Conservation (phyloP, 2,329 filamentous ascomycete genomes). For the Hymenoscyphus salicellus region DNA sequence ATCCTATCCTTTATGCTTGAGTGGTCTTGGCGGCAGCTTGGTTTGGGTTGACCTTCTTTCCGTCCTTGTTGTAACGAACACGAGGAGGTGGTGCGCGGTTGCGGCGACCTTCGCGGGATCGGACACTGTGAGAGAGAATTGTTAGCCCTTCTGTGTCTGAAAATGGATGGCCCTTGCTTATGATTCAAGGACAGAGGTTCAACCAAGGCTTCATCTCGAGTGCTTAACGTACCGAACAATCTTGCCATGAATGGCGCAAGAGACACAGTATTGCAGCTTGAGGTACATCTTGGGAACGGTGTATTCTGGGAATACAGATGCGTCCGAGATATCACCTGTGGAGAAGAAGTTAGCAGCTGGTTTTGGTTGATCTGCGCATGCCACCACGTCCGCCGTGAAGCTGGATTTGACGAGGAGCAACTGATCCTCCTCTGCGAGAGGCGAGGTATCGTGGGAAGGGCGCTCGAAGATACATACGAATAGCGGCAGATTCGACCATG, state of each 20-base stretch:
- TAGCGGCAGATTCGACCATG: constrained; percentile 99
- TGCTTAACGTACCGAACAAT: constrained; percentile 90
- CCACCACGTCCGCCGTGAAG: neutral
- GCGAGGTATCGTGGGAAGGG: neutral
- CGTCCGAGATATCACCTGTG: constrained; percentile 98
- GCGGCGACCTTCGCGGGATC: constrained; percentile 92
- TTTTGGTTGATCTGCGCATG: neutral
- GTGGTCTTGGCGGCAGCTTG: constrained; percentile 37
- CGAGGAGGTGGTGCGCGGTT: constrained; percentile 98
- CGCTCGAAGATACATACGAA: constrained; percentile 69
- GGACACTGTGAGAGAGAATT: constrained; percentile 65
- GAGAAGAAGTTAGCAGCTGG: constrained; percentile 10
- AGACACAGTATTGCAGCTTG: constrained; percentile 99
- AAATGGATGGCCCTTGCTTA: constrained; percentile 3
- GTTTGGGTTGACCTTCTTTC: constrained; percentile 86
- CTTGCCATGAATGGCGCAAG: constrained; percentile 99
- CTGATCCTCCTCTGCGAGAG: neutral
- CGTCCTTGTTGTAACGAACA: constrained; percentile 99
- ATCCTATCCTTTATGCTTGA: constrained; percentile 30
- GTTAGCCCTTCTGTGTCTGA: constrained; percentile 41
- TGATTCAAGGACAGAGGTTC: constrained; percentile 42
- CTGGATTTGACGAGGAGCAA: neutral
- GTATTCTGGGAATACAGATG: constrained; percentile 99
- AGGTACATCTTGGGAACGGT: constrained; percentile 99
- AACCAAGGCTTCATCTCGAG: constrained; percentile 60